Evolutionary conservation across 2,329 filamentous ascomycete species (phyloP).

Genomic region (Ophiostoma sp.): DNA sequence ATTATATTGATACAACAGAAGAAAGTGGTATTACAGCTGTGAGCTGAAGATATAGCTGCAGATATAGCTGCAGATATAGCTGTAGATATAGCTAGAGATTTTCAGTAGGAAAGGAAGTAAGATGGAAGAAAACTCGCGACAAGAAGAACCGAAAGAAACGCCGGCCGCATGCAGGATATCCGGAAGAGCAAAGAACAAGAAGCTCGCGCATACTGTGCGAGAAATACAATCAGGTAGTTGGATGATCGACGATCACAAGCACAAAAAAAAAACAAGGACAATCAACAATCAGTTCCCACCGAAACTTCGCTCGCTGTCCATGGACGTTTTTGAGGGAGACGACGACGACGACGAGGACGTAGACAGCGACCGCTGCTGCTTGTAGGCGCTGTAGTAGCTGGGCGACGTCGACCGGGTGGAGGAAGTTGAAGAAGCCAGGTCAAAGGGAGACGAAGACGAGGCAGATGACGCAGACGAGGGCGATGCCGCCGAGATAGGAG

Average conservation of each 20-base stretch:
- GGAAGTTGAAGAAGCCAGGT: neutral
- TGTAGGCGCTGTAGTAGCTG: constrained; percentile 18
- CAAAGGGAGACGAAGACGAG: constrained; percentile 22
- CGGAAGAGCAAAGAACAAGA: neutral
- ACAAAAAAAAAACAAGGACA: neutral
- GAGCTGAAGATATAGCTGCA: neutral
- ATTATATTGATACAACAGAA: neutral
- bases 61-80: too few species aligned
- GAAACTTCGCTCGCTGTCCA: constrained; percentile 43
- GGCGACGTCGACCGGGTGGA: neutral
- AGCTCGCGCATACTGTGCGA: too few species aligned
- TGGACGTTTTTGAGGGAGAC: constrained; percentile 37
- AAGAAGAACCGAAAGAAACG: constrained; percentile 6
- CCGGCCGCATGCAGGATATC: neutral
- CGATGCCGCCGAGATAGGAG: constrained; percentile 26
- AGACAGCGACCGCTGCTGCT: constrained; percentile 17
- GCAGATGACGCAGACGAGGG: constrained; percentile 1
- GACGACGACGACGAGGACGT: constrained; percentile 24
- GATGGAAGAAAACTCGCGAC: too few species aligned
- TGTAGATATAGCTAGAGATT: neutral
- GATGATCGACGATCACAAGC: neutral
- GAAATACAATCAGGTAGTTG: neutral
- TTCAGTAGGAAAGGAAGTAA: too few species aligned
- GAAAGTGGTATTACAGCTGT: neutral
- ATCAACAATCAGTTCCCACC: constrained; percentile 23